Percentiles rank a stretch among this genome's conserved stretches.
Conservation (phyloP, 2,329 filamentous ascomycete genomes). For the Phaeophleospora eucalypticola region DNA sequence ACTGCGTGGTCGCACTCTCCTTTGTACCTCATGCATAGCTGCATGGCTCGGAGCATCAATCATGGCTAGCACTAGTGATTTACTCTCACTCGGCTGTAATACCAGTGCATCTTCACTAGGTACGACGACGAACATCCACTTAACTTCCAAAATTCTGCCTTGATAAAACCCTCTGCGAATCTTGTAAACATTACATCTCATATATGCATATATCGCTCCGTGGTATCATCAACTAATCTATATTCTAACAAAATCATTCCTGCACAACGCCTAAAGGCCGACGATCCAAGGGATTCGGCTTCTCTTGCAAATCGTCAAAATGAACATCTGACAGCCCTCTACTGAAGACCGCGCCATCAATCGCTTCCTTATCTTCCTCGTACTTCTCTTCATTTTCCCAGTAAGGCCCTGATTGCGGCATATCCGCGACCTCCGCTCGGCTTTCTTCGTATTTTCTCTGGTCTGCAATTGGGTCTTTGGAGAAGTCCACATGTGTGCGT, state of each 20-base stretch:
- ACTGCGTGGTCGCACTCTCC: no score
- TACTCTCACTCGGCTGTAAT: no score
- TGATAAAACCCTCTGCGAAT: not conserved
- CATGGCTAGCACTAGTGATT: no score
- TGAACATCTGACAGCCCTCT: conserved; percentile 15
- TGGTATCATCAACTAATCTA: no score
- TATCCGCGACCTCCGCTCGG: conserved; percentile 1
- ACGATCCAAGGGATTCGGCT: conserved; percentile 26
- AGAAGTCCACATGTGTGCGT: conserved; percentile 8
- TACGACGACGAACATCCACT: no score
- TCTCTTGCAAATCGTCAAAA: conserved; percentile 30
- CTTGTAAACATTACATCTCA: not conserved
- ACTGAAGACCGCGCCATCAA: conserved; percentile 5
- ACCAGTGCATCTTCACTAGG: no score
- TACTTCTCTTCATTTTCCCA: conserved; percentile 6
- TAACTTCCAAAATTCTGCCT: no score
- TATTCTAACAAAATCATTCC: conserved; percentile 5
- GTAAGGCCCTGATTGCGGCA: conserved; percentile 6
- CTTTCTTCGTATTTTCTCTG: conserved; percentile 6
- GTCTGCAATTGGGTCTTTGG: conserved; percentile 5
- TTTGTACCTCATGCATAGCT: not conserved
- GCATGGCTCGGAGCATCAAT: not conserved
- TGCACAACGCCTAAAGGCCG: conserved; percentile 1
- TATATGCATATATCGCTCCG: not conserved
- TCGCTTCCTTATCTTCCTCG: conserved; percentile 5